Conservation (phyloP, 1,284 basidiomycete genomes). For the Trametes pubescens region DNA sequence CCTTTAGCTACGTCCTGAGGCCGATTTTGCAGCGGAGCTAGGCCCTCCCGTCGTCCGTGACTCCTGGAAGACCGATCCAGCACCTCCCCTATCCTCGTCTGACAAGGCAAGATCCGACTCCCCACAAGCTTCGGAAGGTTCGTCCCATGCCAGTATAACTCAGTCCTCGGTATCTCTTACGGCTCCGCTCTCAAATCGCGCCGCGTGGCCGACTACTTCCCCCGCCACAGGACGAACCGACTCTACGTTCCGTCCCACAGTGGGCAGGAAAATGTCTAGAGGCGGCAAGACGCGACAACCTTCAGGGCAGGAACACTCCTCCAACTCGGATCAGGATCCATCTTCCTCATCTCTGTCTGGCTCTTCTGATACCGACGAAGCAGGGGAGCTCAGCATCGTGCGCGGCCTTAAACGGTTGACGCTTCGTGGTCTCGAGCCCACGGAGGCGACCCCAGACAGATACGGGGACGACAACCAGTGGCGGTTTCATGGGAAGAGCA, state of each 20-base stretch:
- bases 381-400: slow-evolving; percentile 36
- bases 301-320: slow-evolving; percentile 15
- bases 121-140: slow-evolving; percentile 18
- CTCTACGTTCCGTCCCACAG: slow-evolving; percentile 13
- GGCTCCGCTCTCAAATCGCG: slow-evolving; percentile 25
- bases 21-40: slow-evolving; percentile 71
- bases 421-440: slow-evolving; percentile 47
- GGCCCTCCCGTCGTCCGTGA: slow-evolving; percentile 75
- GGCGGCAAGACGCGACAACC: slow-evolving; percentile 14
- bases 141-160: slow-evolving; percentile 23
- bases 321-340: slow-evolving; percentile 28
- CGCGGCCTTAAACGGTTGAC: slow-evolving; percentile 51
- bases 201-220: slow-evolving; percentile 24
- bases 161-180: slow-evolving; percentile 30
- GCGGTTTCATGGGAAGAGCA: slow-evolving; percentile 72
- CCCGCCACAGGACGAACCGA: slow-evolving; percentile 9
- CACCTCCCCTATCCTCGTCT: slow-evolving; percentile 32
- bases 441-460: slow-evolving; percentile 34
- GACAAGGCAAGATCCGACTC: slow-evolving; percentile 29
- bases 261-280: slow-evolving; percentile 17
- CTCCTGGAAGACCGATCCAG: slow-evolving; percentile 67
- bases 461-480: slow-evolving; percentile 45
- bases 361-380: slow-evolving; percentile 51
- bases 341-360: slow-evolving; percentile 33
- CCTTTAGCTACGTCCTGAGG: slow-evolving; percentile 69